These are phyloP conservation scores for Aspergillus arachidicola DNA, from an alignment of 2,329 filamentous ascomycete species.

Conservation along the genomic window DNA sequence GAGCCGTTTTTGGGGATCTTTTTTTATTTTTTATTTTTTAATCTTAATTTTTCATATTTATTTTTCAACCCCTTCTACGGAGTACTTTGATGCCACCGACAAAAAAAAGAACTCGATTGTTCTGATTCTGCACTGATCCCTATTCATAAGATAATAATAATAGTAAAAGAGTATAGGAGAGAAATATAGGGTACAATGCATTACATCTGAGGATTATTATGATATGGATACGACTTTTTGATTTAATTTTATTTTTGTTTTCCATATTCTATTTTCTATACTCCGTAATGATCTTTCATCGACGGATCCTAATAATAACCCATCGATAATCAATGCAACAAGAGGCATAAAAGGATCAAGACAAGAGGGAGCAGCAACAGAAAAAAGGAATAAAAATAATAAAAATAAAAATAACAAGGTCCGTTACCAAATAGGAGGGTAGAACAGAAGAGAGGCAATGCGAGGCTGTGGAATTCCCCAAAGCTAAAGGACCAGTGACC, in stretches of 20 bases:
- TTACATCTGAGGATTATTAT: neutral
- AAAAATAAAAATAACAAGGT: neutral
- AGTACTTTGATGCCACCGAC: neutral
- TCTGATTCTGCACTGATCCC: neutral
- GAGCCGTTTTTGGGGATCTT: neutral
- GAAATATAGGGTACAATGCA: neutral
- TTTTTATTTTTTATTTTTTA: neutral
- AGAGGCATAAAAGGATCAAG: neutral
- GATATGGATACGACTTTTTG: neutral
- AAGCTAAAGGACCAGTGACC: slow-evolving; percentile 4
- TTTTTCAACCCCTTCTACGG: slow-evolving; percentile 3
- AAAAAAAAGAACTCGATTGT: neutral
- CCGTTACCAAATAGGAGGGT: slow-evolving; percentile 3
- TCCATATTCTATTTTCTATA: neutral
- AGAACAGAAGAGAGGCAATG: neutral
- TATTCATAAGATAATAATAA: neutral
- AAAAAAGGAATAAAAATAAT: neutral
- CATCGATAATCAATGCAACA: slow-evolving; percentile 3
- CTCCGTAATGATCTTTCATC: neutral
- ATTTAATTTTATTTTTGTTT: neutral
- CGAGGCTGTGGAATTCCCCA: slow-evolving; percentile 4
- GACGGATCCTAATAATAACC: neutral
- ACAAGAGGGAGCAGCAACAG: neutral
- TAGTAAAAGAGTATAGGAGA: neutral
- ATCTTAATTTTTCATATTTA: neutral